Conservation (phyloP, 257 asterid species). For the Nicotiana tomentosiformis region DNA sequence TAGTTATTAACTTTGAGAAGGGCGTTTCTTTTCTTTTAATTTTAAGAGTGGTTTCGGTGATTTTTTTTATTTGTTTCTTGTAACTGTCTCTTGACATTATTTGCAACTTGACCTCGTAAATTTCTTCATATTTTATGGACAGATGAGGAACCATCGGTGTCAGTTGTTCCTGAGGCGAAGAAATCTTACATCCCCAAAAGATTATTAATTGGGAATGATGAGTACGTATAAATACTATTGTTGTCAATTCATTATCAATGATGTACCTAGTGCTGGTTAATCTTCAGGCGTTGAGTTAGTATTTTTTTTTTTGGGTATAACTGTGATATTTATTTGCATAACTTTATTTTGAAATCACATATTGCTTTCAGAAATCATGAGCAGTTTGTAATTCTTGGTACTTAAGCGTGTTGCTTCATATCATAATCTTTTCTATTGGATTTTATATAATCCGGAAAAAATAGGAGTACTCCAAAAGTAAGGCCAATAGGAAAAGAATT, state of each 20-base stretch:
- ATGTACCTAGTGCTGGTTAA: not conserved
- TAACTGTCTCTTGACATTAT: not conserved
- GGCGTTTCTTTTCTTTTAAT: not conserved
- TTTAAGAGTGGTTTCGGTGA: not conserved
- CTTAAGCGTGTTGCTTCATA: not conserved
- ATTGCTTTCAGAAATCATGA: not conserved
- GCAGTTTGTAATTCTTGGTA: not conserved
- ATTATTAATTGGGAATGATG: conserved; percentile 71
- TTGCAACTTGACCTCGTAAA: conserved; percentile 12
- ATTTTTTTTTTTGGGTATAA: not conserved
- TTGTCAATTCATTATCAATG: not conserved
- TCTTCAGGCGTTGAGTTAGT: not conserved
- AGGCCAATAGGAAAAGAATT: not conserved
- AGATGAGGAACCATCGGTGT: conserved; percentile 45
- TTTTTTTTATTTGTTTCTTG: not conserved
- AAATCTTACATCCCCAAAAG: conserved; percentile 70
- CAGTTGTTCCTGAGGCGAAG: conserved; percentile 31
- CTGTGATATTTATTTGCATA: not conserved
- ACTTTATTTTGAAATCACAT: not conserved
- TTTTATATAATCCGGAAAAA: not conserved
- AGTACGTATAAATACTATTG: conserved; percentile 51
- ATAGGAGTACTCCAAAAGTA: not conserved
- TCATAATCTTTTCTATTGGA: conserved; percentile 4
- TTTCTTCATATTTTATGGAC: conserved; percentile 28
- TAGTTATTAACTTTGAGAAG: too few relatives aligned